phyloP scores from a whole-genome alignment of 805 yeast species.

The Spathaspora boniae region DNA sequence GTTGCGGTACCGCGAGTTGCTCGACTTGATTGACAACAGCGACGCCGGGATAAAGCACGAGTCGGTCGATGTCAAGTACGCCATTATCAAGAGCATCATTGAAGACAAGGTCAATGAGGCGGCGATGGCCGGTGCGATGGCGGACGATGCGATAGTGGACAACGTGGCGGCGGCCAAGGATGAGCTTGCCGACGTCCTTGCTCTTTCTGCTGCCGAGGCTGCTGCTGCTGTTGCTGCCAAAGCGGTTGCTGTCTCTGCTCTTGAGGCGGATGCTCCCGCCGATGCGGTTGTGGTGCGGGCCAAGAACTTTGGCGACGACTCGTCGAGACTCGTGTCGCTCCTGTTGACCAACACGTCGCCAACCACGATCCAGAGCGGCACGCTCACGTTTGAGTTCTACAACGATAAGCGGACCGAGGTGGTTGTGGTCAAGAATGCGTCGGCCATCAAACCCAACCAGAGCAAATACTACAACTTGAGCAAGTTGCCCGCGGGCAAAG shows the following conservation, averaged over 20 bases:
- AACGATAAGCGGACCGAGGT: constrained; percentile 12
- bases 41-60: constrained; percentile 7
- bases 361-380: constrained; percentile 23
- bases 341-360: constrained; percentile 21
- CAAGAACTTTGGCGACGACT: constrained; percentile 15
- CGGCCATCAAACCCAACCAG: constrained; percentile 21
- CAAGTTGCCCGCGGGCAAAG: constrained; percentile 13
- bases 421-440: constrained; percentile 22
- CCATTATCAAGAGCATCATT: constrained; percentile 20
- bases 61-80: constrained; percentile 21
- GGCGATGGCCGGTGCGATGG: too few species aligned
- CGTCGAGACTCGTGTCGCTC: constrained; percentile 19
- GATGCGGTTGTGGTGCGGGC: constrained; percentile 12
- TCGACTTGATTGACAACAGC: constrained; percentile 11
- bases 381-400: constrained; percentile 25
- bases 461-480: constrained; percentile 26
- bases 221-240: background rate
- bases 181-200: background rate
- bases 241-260: constrained; percentile 1
- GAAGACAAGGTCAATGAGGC: constrained; percentile 5
- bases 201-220: background rate
- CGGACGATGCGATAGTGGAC: background rate
- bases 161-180: background rate
- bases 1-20: constrained; percentile 21
- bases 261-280: background rate